These are phyloP conservation scores for Elaeis guineensis DNA, from an alignment of 176 grass and related monocot genomes.

Conservation along the genomic window DNA sequence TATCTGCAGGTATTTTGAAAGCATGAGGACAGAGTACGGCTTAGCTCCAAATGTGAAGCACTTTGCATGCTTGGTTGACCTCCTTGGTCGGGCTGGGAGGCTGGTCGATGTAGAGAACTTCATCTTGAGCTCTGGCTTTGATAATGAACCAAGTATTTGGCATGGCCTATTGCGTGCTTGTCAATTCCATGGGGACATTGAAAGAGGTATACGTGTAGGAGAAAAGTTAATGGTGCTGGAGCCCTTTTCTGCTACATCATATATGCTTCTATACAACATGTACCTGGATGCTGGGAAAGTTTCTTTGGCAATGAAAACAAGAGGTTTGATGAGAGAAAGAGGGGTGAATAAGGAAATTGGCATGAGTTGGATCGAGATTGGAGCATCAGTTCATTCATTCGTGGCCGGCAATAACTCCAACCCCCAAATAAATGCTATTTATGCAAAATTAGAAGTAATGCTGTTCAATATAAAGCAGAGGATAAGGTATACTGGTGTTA, in stretches of 20 bases:
- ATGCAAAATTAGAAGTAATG: conserved; percentile 27
- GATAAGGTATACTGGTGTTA: conserved; percentile 12
- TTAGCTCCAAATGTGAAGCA: conserved; percentile 34
- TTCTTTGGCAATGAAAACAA: conserved; percentile 71
- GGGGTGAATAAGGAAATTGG: conserved; percentile 38
- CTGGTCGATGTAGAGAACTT: conserved; percentile 51
- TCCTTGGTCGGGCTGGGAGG: conserved; percentile 49
- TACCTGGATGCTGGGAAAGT: conserved; percentile 65
- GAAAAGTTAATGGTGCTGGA: conserved; percentile 56
- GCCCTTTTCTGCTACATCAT: conserved; percentile 44
- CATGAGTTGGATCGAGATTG: conserved; percentile 57
- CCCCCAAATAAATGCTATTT: conserved; percentile 20
- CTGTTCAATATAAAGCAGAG: conserved; percentile 49
- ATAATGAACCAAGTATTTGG: conserved; percentile 45
- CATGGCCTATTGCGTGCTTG: conserved; percentile 48
- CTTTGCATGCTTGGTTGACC: conserved; percentile 52
- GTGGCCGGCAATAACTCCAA: conserved; percentile 23
- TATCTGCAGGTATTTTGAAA: conserved; percentile 48
- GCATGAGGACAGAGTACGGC: conserved; percentile 45
- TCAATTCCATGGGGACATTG: conserved; percentile 47
- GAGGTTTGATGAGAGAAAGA: conserved; percentile 80
- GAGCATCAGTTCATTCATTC: conserved; percentile 39
- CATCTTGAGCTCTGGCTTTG: conserved; percentile 38
- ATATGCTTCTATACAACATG: conserved; percentile 61
- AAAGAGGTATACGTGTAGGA: conserved; percentile 32